These are phyloP conservation scores for Cytospora leucostoma DNA, from an alignment of 2,329 filamentous ascomycete genomes.

Conservation along the genomic window DNA sequence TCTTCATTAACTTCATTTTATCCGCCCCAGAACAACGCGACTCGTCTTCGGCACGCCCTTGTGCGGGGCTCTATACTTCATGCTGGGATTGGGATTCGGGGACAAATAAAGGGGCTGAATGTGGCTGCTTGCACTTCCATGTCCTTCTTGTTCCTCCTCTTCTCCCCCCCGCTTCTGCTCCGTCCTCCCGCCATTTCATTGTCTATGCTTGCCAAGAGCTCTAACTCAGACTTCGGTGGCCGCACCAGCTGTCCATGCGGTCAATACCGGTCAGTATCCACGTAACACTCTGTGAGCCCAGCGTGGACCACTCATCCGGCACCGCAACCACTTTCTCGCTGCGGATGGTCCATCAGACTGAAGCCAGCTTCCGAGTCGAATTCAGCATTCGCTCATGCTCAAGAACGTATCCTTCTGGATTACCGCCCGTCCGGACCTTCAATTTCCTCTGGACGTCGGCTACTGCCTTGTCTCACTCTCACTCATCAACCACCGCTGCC, in stretches of 20 bases:
- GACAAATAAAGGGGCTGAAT: slow-evolving; percentile 4
- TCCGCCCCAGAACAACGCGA: slow-evolving; percentile 17
- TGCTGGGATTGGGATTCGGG: background rate
- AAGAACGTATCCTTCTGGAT: background rate
- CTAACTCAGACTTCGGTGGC: background rate
- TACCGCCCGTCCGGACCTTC: background rate
- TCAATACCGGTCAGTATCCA: background rate
- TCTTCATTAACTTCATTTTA: slow-evolving; percentile 7
- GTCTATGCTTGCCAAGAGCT: slow-evolving; percentile 3
- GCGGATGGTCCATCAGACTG: background rate
- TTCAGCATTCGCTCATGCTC: background rate
- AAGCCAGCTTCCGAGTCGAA: background rate
- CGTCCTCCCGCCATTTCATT: background rate
- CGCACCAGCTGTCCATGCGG: background rate
- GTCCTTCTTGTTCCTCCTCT: background rate
- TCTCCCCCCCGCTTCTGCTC: background rate
- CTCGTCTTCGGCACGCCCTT: slow-evolving; percentile 9
- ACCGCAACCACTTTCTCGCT: background rate
- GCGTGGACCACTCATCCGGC: background rate
- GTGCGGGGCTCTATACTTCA: slow-evolving; percentile 19
- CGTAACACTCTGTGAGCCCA: background rate
- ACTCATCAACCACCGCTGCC: background rate
- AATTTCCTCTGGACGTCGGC: background rate
- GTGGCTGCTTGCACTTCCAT: slow-evolving; percentile 1
- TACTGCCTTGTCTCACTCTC: slow-evolving; percentile 1